A percentile compares a stretch with the other conserved stretches of the same genome.
Conservation (phyloP, 495 filamentous ascomycete genomes). For the Tuber microsphaerosporum region DNA sequence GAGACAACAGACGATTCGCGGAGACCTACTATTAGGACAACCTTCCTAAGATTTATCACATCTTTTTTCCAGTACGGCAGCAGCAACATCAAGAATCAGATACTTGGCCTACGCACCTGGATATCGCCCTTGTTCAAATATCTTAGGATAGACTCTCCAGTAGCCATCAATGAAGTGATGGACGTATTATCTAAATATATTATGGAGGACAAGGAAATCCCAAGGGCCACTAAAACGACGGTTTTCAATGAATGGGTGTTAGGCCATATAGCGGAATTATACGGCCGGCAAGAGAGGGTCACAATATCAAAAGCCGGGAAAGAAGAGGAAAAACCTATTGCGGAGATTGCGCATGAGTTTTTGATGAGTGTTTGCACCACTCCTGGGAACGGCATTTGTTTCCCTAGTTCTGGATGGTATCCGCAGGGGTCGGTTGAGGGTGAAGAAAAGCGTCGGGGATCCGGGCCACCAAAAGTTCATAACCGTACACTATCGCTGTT, state of each 20-base stretch:
- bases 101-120: constrained; percentile 36
- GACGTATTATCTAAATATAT: constrained; percentile 28
- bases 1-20: constrained; percentile 24
- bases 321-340: constrained; percentile 26
- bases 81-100: constrained; percentile 35
- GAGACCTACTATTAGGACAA: constrained; percentile 37
- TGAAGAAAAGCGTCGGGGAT: constrained; percentile 21
- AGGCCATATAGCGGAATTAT: constrained; percentile 32
- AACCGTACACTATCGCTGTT: constrained; percentile 71
- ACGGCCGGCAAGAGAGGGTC: constrained; percentile 35
- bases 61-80: constrained; percentile 40
- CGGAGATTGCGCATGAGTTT: constrained; percentile 36
- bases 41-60: constrained; percentile 38
- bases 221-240: constrained; percentile 33
- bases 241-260: constrained; percentile 40
- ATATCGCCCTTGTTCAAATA: constrained; percentile 40
- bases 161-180: constrained; percentile 36
- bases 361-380: constrained; percentile 36
- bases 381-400: constrained; percentile 36
- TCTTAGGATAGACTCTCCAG: constrained; percentile 33
- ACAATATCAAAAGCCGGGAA: constrained; percentile 20
- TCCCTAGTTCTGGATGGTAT: constrained; percentile 40
- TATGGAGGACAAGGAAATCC: constrained; percentile 32
- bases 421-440: constrained; percentile 24
- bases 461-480: constrained; percentile 47